Conservation (phyloP, 345 rosid genomes). For the Pelargonium nanum region DNA sequence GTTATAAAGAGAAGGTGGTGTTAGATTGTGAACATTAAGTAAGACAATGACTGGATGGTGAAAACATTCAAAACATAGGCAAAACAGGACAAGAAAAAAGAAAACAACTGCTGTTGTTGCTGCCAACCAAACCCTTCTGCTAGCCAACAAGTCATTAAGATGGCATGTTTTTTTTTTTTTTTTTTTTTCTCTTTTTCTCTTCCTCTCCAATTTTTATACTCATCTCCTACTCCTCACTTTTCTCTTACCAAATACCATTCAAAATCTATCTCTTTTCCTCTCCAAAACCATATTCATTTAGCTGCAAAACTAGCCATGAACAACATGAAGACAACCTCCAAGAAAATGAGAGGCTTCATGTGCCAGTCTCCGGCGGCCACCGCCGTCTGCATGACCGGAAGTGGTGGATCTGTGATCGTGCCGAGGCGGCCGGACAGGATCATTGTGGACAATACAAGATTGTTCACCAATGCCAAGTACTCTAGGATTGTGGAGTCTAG, state of each 20-base stretch:
- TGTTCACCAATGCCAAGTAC: constrained; percentile 20
- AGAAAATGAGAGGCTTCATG: constrained; percentile 48
- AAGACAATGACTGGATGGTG: constrained; percentile 15
- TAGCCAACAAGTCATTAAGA: constrained; percentile 27
- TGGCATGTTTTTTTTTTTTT: constrained; percentile 6
- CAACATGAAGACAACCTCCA: constrained; percentile 7
- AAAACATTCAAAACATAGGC: constrained; percentile 15
- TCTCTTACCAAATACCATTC: too few relatives aligned
- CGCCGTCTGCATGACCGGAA: constrained; percentile 31
- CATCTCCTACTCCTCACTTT: not conserved
- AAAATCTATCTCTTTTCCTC: too few relatives aligned
- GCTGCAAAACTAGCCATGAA: constrained; percentile 2
- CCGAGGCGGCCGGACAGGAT: constrained; percentile 25
- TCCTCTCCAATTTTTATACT: not conserved
- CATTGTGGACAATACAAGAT: constrained; percentile 7
- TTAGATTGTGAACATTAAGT: not conserved
- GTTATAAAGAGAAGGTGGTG: too few relatives aligned
- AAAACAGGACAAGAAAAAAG: not conserved
- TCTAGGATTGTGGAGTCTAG: constrained; percentile 21
- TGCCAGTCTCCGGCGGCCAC: constrained; percentile 45
- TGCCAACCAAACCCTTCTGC: constrained; percentile 10
- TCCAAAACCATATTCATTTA: not conserved
- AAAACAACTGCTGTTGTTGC: not conserved
- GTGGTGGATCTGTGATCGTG: constrained; percentile 27
- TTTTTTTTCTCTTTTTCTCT: not conserved